Percentiles rank a stretch among this genome's conserved stretches.
These are phyloP conservation scores for Tulasnella calospora DNA, from an alignment of 768 basidiomycete genomes.

Conservation along the genomic window DNA sequence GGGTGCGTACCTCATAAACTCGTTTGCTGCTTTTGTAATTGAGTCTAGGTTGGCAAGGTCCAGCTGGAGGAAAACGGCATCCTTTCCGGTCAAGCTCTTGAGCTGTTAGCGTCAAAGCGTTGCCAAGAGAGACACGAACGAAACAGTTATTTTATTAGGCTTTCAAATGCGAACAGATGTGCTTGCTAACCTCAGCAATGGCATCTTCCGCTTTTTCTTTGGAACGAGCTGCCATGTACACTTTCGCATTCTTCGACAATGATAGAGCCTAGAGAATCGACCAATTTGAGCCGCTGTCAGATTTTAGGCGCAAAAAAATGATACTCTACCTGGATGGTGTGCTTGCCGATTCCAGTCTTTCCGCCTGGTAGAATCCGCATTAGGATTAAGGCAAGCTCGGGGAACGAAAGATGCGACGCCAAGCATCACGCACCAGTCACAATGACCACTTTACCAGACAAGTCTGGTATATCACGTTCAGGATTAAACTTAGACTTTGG, in stretches of 20 bases:
- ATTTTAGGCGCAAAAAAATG: not conserved
- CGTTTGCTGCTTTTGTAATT: slow-evolving; percentile 15
- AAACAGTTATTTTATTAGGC: too few relatives aligned
- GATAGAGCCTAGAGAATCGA: slow-evolving; percentile 8
- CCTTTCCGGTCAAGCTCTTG: slow-evolving; percentile 20
- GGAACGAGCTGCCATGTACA: slow-evolving; percentile 28
- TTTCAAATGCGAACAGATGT: too few relatives aligned
- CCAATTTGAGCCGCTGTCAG: not conserved
- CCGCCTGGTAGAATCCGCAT: not conserved
- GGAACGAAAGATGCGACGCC: not conserved
- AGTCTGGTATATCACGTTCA: slow-evolving; percentile 21
- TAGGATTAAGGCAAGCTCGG: not conserved
- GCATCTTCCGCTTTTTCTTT: slow-evolving; percentile 23
- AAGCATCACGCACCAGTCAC: slow-evolving; percentile 17
- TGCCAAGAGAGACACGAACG: too few relatives aligned
- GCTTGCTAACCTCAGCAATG: slow-evolving; percentile 14
- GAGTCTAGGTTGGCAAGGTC: too few relatives aligned
- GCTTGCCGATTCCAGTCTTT: slow-evolving; percentile 20
- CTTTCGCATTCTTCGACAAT: slow-evolving; percentile 27
- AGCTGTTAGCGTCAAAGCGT: too few relatives aligned
- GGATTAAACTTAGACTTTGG: slow-evolving; percentile 13
- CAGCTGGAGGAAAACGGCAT: too few relatives aligned
- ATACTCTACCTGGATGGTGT: slow-evolving; percentile 17
- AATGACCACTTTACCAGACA: slow-evolving; percentile 23
- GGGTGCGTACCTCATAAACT: slow-evolving; percentile 24